phyloP scores from a whole-genome alignment of 257 asterid genomes.

The Nicotiana noctiflora region DNA sequence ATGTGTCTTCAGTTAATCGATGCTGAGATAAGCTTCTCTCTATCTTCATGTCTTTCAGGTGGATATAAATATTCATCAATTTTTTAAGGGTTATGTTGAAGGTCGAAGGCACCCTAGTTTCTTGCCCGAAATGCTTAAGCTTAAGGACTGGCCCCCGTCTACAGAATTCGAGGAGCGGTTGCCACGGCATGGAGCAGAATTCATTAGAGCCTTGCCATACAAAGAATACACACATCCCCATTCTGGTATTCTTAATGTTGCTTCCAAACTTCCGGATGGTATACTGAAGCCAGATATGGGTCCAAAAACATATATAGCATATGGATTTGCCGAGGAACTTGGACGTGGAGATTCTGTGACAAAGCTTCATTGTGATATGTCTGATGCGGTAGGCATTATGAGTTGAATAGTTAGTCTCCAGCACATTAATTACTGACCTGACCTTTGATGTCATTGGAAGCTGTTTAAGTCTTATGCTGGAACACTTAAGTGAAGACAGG shows the following conservation, averaged over 20 bases:
- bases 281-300: slow-evolving; percentile 61
- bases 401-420: not conserved
- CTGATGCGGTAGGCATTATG: slow-evolving; percentile 50
- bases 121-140: slow-evolving; percentile 62
- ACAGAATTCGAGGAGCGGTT: slow-evolving; percentile 35
- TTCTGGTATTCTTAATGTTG: slow-evolving; percentile 46
- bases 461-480: not conserved
- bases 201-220: slow-evolving; percentile 50
- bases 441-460: not conserved
- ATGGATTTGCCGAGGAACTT: slow-evolving; percentile 56
- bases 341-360: slow-evolving; percentile 71
- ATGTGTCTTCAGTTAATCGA: not conserved
- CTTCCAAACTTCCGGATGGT: slow-evolving; percentile 28
- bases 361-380: slow-evolving; percentile 63
- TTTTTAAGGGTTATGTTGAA: slow-evolving; percentile 45
- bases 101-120: slow-evolving; percentile 23
- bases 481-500: not conserved
- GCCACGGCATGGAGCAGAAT: slow-evolving; percentile 49
- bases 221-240: slow-evolving; percentile 54
- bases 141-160: slow-evolving; percentile 65
- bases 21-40: not conserved
- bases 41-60: slow-evolving; percentile 29
- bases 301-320: slow-evolving; percentile 65
- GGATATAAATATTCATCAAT: slow-evolving; percentile 38
- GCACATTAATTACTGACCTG: not conserved